Percentiles rank a stretch among this genome's conserved stretches.
These are phyloP conservation scores for Coniferiporia weirii DNA, from an alignment of 1,284 basidiomycete species.

Conservation along the genomic window DNA sequence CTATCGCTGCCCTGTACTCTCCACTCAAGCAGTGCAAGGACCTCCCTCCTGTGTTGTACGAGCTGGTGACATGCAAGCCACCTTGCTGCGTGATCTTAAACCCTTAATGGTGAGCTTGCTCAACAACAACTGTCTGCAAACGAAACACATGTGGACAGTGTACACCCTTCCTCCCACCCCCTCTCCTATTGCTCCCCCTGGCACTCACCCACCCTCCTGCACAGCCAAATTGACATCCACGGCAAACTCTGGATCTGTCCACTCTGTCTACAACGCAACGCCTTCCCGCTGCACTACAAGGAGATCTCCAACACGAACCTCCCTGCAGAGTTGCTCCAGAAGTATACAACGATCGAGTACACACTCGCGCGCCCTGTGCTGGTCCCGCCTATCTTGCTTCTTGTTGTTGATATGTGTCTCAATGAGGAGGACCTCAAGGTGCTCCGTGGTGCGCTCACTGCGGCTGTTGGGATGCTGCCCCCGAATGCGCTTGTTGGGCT, in stretches of 20 bases:
- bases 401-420: slow-evolving; percentile 96
- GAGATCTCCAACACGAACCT: slow-evolving; percentile 97
- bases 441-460: slow-evolving; percentile 86
- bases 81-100: too few relatives aligned
- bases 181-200: too few relatives aligned
- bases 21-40: slow-evolving; percentile 94
- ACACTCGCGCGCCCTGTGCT: slow-evolving; percentile 88
- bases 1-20: slow-evolving; percentile 96
- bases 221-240: slow-evolving; percentile 95
- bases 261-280: slow-evolving; percentile 94
- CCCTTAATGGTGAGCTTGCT: slow-evolving; percentile 56
- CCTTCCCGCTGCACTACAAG: slow-evolving; percentile 98
- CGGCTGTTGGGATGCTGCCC: slow-evolving; percentile 90
- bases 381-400: slow-evolving; percentile 89
- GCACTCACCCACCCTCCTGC: slow-evolving; percentile 10
- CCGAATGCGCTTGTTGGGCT: slow-evolving; percentile 93
- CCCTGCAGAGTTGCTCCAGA: slow-evolving; percentile 92
- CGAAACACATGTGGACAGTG: not conserved
- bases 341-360: slow-evolving; percentile 99
- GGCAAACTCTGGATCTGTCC: slow-evolving; percentile 99
- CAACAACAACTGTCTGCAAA: too few relatives aligned
- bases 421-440: slow-evolving; percentile 97
- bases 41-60: too few relatives aligned
- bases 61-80: too few relatives aligned
- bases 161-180: too few relatives aligned